Conservation (phyloP, 768 basidiomycete species). For the Fomitopsis serialis region DNA sequence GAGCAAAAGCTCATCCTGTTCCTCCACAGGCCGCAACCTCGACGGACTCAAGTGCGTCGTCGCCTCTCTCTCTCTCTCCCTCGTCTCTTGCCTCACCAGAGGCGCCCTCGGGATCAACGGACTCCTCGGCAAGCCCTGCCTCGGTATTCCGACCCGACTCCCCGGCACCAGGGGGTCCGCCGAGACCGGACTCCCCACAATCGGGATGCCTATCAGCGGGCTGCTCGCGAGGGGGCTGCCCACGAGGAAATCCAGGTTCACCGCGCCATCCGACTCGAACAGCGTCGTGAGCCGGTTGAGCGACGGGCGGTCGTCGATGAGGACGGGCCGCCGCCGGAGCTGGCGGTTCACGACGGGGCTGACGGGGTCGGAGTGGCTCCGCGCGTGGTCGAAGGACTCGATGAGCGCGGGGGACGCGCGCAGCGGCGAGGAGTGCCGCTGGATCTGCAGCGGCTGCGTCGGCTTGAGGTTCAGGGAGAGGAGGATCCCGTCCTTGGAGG, state of each 20-base stretch:
- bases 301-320: constrained; percentile 34
- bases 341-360: constrained; percentile 11
- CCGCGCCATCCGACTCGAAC: constrained; percentile 30
- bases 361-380: constrained; percentile 1
- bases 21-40: constrained; percentile 55
- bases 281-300: constrained; percentile 31
- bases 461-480: constrained; percentile 6
- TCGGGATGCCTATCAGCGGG: neutral
- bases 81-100: constrained; percentile 52
- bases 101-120: constrained; percentile 55
- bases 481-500: constrained; percentile 3
- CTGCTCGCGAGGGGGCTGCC: constrained; percentile 20
- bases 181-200: constrained; percentile 9
- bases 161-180: neutral
- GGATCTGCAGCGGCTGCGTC: neutral
- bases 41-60: constrained; percentile 37
- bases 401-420: neutral
- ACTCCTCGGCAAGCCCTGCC: constrained; percentile 41
- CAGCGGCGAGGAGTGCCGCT: neutral
- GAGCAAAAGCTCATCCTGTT: constrained; percentile 53
- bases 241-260: constrained; percentile 28
- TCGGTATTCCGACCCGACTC: neutral
- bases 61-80: neutral
- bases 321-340: constrained; percentile 32
- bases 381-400: neutral